A percentile compares a stretch with the other conserved stretches of the same genome.
These are phyloP conservation scores for Stevia rebaudiana DNA, from an alignment of 140 eudicot genomes.

Conservation along the genomic window DNA sequence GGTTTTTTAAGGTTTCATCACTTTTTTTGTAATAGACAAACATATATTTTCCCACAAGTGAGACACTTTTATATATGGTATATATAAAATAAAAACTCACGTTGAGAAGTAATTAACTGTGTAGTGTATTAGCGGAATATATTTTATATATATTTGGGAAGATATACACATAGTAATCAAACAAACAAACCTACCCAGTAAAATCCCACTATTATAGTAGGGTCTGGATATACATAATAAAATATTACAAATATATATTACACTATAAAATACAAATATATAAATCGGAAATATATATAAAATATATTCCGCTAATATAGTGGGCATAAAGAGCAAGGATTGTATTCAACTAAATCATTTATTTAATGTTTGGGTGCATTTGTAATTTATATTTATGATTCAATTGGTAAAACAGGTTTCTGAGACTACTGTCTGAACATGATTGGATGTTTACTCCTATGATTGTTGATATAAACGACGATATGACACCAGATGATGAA, in stretches of 20 bases:
- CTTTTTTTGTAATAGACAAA: not conserved
- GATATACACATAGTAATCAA: too few species aligned
- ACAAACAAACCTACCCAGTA: too few species aligned
- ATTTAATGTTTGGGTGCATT: not conserved
- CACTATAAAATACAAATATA: too few species aligned
- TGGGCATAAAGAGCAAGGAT: not conserved
- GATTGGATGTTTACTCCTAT: conserved; percentile 83
- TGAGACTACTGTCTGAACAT: conserved; percentile 65
- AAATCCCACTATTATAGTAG: too few species aligned
- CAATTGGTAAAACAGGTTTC: conserved; percentile 53
- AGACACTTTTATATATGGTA: not conserved
- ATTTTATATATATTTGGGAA: too few species aligned
- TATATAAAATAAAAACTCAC: not conserved
- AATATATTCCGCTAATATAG: too few species aligned
- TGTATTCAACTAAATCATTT: not conserved
- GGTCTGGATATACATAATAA: too few species aligned
- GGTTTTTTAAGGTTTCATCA: conserved; percentile 66
- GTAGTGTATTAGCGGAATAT: too few species aligned
- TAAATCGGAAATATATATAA: too few species aligned
- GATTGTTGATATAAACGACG: conserved; percentile 81
- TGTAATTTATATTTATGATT: not conserved
- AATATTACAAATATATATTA: too few species aligned
- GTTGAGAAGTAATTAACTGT: not conserved
- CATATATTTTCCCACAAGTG: not conserved
- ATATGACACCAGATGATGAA: conserved; percentile 52